phyloP scores from a whole-genome alignment of 164 flowering plant species.

The Protea cynaroides region DNA sequence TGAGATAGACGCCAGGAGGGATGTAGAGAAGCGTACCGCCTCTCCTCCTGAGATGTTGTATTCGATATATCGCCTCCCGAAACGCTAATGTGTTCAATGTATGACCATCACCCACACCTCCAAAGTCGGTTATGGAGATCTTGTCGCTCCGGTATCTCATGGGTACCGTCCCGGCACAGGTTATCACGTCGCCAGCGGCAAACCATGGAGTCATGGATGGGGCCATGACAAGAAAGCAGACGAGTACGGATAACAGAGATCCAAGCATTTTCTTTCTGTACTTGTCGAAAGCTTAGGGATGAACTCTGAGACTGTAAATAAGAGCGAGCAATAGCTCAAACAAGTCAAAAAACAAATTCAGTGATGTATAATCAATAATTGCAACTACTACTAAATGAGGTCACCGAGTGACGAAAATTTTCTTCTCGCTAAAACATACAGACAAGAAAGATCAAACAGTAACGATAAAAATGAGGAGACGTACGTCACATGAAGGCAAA shows the following conservation, averaged over 20 bases:
- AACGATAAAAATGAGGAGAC: too few relatives aligned
- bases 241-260: neutral
- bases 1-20: slow-evolving; percentile 84
- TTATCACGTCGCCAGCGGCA: slow-evolving; percentile 23
- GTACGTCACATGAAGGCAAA: too few relatives aligned
- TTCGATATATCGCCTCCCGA: slow-evolving; percentile 68
- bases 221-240: slow-evolving; percentile 10
- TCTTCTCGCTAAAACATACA: neutral
- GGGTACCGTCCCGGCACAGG: slow-evolving; percentile 79
- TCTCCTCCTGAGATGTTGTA: slow-evolving; percentile 59
- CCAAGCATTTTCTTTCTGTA: slow-evolving; percentile 11
- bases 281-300: neutral
- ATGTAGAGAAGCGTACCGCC: slow-evolving; percentile 87
- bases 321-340: too few relatives aligned
- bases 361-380: neutral
- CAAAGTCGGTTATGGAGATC: slow-evolving; percentile 79
- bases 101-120: slow-evolving; percentile 83
- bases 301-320: too few relatives aligned
- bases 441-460: too few relatives aligned
- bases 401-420: neutral
- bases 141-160: slow-evolving; percentile 52
- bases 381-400: neutral
- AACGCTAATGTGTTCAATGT: slow-evolving; percentile 90
- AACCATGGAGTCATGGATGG: slow-evolving; percentile 3
- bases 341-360: neutral